Evolutionary conservation across 306 rosid genomes (phyloP).

Genomic region (Echinosophora koreensis): DNA sequence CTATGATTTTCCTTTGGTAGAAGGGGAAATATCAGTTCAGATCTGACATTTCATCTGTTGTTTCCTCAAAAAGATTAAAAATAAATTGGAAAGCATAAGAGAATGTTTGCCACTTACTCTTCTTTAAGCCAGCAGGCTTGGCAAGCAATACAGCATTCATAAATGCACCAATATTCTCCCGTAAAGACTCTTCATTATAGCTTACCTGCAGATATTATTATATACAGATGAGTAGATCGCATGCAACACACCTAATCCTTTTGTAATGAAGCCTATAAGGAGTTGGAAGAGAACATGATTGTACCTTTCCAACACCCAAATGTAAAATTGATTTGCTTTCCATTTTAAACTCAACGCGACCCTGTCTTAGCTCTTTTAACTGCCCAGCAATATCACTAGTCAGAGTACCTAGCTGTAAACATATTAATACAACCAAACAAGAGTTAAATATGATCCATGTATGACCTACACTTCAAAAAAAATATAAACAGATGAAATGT

Average conservation of each 20-base stretch:
- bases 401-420: slow-evolving; percentile 87
- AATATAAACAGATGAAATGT: slow-evolving; percentile 27
- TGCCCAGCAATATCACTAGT: slow-evolving; percentile 90
- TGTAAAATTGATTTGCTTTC: slow-evolving; percentile 91
- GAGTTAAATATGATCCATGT: slow-evolving; percentile 34
- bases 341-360: slow-evolving; percentile 93
- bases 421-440: slow-evolving; percentile 46
- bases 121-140: slow-evolving; percentile 91
- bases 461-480: slow-evolving; percentile 34
- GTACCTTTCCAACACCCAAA: slow-evolving; percentile 94
- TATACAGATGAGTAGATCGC: slow-evolving; percentile 26
- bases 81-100: slow-evolving; percentile 3
- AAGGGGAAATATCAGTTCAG: not conserved
- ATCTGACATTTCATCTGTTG: slow-evolving; percentile 22
- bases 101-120: slow-evolving; percentile 68
- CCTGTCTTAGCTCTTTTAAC: slow-evolving; percentile 78
- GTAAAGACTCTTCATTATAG: slow-evolving; percentile 75
- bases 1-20: not conserved
- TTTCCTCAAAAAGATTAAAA: not conserved
- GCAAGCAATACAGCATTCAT: slow-evolving; percentile 87
- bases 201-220: slow-evolving; percentile 67
- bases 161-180: slow-evolving; percentile 96
- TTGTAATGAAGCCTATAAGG: slow-evolving; percentile 34
- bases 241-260: slow-evolving; percentile 3
- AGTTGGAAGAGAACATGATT: slow-evolving; percentile 30